A percentile compares a stretch with the other conserved stretches of the same genome.
Conservation (phyloP, 2,329 filamentous ascomycete genomes). For the Bipolaris gigantea region DNA sequence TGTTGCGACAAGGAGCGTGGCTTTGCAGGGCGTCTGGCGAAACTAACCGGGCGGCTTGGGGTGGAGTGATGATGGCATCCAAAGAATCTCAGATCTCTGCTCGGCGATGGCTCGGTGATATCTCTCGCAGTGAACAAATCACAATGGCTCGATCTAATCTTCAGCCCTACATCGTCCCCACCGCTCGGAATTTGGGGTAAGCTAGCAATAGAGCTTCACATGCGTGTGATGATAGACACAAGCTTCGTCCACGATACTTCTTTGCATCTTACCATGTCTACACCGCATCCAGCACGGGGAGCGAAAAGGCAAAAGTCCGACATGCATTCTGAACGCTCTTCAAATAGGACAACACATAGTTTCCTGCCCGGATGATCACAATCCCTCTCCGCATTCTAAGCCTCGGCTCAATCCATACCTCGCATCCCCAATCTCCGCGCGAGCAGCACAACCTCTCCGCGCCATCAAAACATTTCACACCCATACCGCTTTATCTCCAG, state of each 20-base stretch:
- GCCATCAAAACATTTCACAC: too few species aligned
- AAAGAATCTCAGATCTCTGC: constrained; percentile 7
- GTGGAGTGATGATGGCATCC: constrained; percentile 9
- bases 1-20: background rate
- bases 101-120: constrained; percentile 12
- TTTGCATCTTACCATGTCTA: background rate
- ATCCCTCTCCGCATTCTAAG: constrained; percentile 22
- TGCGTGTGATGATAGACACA: background rate
- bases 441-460: background rate
- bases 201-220: constrained; percentile 2
- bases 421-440: background rate
- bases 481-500: background rate
- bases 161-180: constrained; percentile 3
- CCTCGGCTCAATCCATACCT: constrained; percentile 24
- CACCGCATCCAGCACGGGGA: background rate
- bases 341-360: background rate
- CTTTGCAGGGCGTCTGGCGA: background rate
- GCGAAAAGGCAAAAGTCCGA: background rate
- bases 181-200: constrained; percentile 6
- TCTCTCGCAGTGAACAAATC: background rate
- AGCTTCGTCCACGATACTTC: background rate
- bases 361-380: background rate
- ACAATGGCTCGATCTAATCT: constrained; percentile 9
- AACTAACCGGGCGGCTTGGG: background rate
- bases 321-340: background rate